These are phyloP conservation scores for Alternaria dauci DNA, from an alignment of 2,329 filamentous ascomycete genomes.

Conservation along the genomic window DNA sequence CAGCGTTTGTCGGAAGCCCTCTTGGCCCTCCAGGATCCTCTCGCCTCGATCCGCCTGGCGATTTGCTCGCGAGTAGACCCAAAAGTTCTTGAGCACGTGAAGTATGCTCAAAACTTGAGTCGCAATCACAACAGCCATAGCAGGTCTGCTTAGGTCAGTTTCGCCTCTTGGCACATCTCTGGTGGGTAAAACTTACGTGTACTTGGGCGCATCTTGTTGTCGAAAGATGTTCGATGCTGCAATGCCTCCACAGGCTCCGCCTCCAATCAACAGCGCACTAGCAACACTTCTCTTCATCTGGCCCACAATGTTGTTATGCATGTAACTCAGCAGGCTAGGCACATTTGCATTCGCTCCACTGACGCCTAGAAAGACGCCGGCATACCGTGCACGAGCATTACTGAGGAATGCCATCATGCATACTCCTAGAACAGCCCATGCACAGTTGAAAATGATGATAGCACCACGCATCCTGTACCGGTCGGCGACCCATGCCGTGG, in stretches of 20 bases:
- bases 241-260: conserved; percentile 31
- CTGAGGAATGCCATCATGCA: conserved; percentile 57
- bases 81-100: conserved; percentile 20
- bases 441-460: conserved; percentile 62
- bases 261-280: conserved; percentile 32
- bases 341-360: conserved; percentile 29
- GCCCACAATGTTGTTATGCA: conserved; percentile 39
- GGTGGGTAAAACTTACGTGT: conserved; percentile 9
- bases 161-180: neutral
- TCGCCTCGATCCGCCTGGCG: conserved; percentile 28
- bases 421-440: conserved; percentile 64
- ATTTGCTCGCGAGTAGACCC: conserved; percentile 21
- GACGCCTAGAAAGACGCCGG: conserved; percentile 28
- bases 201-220: conserved; percentile 30
- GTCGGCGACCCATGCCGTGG: conserved; percentile 58
- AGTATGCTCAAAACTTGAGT: conserved; percentile 28
- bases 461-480: conserved; percentile 21
- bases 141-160: neutral
- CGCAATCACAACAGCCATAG: conserved; percentile 30
- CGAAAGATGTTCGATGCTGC: conserved; percentile 30
- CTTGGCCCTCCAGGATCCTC: conserved; percentile 26
- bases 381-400: conserved; percentile 24
- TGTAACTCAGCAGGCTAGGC: conserved; percentile 27
- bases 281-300: conserved; percentile 37
- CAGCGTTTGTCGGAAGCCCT: conserved; percentile 32